A percentile compares a stretch with the other conserved stretches of the same genome.
phyloP scores from a whole-genome alignment of 78 protist genomes.

The Diacronema lutheri region DNA sequence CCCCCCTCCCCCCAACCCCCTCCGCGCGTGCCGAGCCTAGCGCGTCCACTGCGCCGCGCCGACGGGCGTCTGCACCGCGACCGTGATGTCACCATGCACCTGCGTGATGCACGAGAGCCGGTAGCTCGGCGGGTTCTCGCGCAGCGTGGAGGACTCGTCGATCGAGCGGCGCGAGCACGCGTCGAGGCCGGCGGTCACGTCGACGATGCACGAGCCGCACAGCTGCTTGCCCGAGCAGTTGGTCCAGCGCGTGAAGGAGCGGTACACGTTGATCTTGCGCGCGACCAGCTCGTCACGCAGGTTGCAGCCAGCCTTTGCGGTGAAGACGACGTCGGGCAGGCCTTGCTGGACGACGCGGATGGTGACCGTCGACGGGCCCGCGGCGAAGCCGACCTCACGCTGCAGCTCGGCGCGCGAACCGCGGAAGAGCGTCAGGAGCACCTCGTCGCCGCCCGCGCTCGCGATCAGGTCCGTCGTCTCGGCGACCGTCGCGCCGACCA shows the following conservation, averaged over 20 bases:
- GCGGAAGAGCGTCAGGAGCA: background rate
- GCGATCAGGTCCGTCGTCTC: background rate
- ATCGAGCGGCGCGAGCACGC: background rate
- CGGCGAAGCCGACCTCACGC: background rate
- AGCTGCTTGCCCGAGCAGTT: conserved; percentile 19
- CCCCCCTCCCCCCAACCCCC: too few relatives aligned
- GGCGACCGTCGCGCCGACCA: background rate
- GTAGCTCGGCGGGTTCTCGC: conserved; percentile 3
- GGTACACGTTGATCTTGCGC: background rate
- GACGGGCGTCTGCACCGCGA: background rate
- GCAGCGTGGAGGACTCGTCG: background rate
- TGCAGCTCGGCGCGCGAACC: background rate
- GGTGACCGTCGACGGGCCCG: background rate
- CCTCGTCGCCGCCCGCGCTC: background rate
- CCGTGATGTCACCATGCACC: background rate
- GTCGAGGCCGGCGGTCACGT: background rate
- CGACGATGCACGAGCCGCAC: conserved; percentile 20
- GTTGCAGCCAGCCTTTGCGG: background rate
- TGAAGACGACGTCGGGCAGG: background rate
- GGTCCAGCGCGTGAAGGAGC: conserved; percentile 11
- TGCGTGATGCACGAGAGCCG: conserved; percentile 14
- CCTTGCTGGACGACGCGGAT: background rate
- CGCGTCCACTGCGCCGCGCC: conserved; percentile 19
- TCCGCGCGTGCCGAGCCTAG: too few relatives aligned
- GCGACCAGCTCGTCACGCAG: conserved; percentile 4